A percentile compares a stretch with the other conserved stretches of the same genome.
These are phyloP conservation scores for Clathrospora elynae DNA, from an alignment of 2,329 filamentous ascomycete species.

Conservation along the genomic window DNA sequence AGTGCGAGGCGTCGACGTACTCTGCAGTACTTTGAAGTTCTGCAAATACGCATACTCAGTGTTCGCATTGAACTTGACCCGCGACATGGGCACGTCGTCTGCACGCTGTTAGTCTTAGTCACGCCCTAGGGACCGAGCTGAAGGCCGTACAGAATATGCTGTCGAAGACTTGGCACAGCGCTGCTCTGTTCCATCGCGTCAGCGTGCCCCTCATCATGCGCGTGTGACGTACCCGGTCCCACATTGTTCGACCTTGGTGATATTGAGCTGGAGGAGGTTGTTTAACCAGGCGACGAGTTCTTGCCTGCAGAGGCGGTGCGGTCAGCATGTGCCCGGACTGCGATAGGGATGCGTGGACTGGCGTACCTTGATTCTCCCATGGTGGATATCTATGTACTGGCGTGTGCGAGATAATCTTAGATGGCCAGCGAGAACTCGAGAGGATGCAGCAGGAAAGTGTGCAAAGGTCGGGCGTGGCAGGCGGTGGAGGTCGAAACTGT, in stretches of 20 bases:
- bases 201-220: conserved; percentile 27
- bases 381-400: conserved; percentile 27
- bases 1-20: conserved; percentile 59
- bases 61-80: conserved; percentile 98
- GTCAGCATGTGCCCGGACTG: conserved; percentile 24
- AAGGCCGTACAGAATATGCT: conserved; percentile 78
- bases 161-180: conserved; percentile 96
- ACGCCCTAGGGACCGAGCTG: background rate
- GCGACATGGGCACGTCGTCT: conserved; percentile 90
- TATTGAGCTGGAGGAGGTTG: conserved; percentile 95
- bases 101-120: conserved; percentile 14
- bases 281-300: conserved; percentile 97
- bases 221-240: conserved; percentile 81
- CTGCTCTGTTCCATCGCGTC: conserved; percentile 66
- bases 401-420: conserved; percentile 3
- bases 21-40: conserved; percentile 98
- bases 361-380: conserved; percentile 70
- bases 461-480: conserved; percentile 10
- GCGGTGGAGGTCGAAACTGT: conserved; percentile 17
- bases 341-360: conserved; percentile 16
- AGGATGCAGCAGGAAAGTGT: conserved; percentile 13
- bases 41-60: conserved; percentile 96
- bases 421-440: conserved; percentile 9
- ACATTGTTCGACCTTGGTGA: conserved; percentile 98
- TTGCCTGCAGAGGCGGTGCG: conserved; percentile 67